Percentiles rank a stretch among this genome's conserved stretches.
phyloP scores from a whole-genome alignment of 306 rosid species.

The Lathyrus sativus region DNA sequence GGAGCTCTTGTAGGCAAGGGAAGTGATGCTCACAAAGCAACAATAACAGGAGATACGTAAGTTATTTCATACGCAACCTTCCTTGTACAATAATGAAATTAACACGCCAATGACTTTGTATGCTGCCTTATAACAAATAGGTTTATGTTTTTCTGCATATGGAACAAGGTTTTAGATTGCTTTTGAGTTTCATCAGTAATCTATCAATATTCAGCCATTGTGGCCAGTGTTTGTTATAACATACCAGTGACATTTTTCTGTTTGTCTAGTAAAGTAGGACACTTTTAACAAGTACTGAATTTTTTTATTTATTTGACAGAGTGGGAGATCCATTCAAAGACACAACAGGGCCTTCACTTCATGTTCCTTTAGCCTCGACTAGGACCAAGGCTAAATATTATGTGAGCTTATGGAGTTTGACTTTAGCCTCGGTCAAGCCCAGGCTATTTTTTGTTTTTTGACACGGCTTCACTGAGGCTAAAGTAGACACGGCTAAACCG shows the following conservation, averaged over 20 bases:
- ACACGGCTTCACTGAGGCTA: too few relatives aligned
- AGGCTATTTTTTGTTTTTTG: too few relatives aligned
- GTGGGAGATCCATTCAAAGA: conserved; percentile 99
- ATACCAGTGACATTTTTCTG: conserved; percentile 4
- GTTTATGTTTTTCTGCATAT: conserved; percentile 12
- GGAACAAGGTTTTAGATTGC: conserved; percentile 12
- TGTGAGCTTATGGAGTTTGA: too few relatives aligned
- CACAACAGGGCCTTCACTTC: conserved; percentile 98
- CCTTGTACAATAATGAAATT: conserved; percentile 5
- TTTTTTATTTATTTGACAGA: conserved; percentile 50
- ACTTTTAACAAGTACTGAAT: conserved; percentile 8
- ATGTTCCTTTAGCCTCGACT: too few relatives aligned
- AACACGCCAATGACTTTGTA: background rate
- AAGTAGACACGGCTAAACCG: too few relatives aligned
- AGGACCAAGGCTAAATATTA: too few relatives aligned
- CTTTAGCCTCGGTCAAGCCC: too few relatives aligned
- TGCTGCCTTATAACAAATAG: too few relatives aligned
- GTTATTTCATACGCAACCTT: conserved; percentile 37
- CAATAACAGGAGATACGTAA: conserved; percentile 96
- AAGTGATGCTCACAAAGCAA: conserved; percentile 96
- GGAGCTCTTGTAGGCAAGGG: conserved; percentile 99
- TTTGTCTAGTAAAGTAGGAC: conserved; percentile 4
- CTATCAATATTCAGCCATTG: background rate
- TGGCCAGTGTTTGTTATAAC: background rate
- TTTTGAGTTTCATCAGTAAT: background rate